Percentiles rank a stretch among this genome's conserved stretches.
These are phyloP conservation scores for Colletotrichum gigasporum DNA, from an alignment of 2,329 filamentous ascomycete genomes.

Conservation along the genomic window DNA sequence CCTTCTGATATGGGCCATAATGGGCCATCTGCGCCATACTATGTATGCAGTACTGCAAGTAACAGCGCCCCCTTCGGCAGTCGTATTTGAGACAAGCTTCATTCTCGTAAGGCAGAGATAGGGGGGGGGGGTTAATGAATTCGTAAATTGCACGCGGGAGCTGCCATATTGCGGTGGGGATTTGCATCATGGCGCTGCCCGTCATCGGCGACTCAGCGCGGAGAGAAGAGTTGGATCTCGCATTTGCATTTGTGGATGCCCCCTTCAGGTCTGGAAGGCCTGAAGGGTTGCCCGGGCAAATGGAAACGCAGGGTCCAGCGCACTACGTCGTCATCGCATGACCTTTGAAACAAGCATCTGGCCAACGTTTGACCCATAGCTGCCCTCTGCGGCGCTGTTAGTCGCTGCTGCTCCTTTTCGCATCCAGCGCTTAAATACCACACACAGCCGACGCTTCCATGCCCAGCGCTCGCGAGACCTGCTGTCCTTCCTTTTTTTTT, in stretches of 20 bases:
- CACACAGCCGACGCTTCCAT: not conserved
- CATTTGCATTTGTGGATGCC: constrained; percentile 5
- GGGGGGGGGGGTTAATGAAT: too few relatives aligned
- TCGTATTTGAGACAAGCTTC: constrained; percentile 1
- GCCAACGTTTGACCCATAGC: constrained; percentile 31
- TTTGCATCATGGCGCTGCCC: too few relatives aligned
- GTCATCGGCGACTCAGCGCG: too few relatives aligned
- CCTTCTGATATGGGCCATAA: constrained; percentile 15
- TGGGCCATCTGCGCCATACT: not conserved
- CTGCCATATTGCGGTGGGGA: constrained; percentile 14
- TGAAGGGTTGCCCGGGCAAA: constrained; percentile 5
- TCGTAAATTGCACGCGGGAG: constrained; percentile 15
- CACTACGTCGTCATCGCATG: constrained; percentile 20
- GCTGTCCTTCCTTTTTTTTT: too few relatives aligned
- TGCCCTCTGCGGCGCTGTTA: not conserved
- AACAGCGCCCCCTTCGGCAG: not conserved
- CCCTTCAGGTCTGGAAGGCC: too few relatives aligned
- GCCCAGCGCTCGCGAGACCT: not conserved
- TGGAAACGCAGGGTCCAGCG: constrained; percentile 15
- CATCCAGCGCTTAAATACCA: not conserved
- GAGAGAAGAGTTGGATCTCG: too few relatives aligned
- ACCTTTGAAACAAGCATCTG: constrained; percentile 28
- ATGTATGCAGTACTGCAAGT: too few relatives aligned
- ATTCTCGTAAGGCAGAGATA: constrained; percentile 5
- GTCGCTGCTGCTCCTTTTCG: not conserved